A percentile compares a stretch with the other conserved stretches of the same genome.
Conservation (phyloP, 2,329 filamentous ascomycete species). For the Scedosporium dehoogii region DNA sequence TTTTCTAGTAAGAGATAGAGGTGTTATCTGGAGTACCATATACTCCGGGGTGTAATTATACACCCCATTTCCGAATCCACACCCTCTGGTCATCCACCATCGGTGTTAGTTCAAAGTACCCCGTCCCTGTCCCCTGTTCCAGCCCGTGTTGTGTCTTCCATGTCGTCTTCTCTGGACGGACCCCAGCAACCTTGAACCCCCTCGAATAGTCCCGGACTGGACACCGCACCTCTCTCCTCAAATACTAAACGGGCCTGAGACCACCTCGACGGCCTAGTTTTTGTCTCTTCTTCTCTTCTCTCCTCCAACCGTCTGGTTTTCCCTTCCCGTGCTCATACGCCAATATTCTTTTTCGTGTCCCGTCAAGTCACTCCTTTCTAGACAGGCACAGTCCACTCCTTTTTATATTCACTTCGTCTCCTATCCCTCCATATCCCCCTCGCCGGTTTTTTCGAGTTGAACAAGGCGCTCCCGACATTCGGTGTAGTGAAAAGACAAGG, state of each 20-base stretch:
- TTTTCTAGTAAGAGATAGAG: background rate
- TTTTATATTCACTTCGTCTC: constrained; percentile 3
- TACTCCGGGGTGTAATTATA: background rate
- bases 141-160: background rate
- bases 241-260: constrained; percentile 6
- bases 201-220: background rate
- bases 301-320: constrained; percentile 6
- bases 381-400: constrained; percentile 6
- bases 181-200: background rate
- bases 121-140: too few species aligned
- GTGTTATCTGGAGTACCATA: background rate
- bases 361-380: constrained; percentile 8
- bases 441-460: background rate
- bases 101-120: too few species aligned
- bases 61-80: background rate
- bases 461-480: background rate
- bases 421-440: background rate
- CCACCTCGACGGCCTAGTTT: constrained; percentile 4
- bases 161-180: background rate
- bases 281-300: constrained; percentile 1
- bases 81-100: background rate
- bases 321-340: background rate
- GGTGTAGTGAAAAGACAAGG: background rate
- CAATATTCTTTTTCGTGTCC: constrained; percentile 2
- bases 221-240: background rate